Evolutionary conservation across 805 yeast genomes (phyloP).

Genomic region (Torulaspora maleeae): DNA sequence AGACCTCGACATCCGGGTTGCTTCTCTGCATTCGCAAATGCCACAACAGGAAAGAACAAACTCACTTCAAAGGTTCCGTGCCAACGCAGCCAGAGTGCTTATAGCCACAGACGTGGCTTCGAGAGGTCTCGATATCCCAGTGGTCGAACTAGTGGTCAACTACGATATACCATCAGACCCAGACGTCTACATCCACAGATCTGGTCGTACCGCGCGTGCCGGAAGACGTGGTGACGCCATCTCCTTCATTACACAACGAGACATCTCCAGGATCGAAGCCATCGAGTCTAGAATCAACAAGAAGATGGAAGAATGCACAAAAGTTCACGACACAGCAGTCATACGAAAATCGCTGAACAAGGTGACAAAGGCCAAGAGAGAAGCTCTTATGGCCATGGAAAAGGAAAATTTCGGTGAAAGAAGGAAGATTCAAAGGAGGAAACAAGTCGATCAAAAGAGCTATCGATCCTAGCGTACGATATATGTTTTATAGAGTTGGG

Average conservation of each 20-base stretch:
- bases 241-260: slow-evolving; percentile 79
- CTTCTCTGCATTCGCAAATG: slow-evolving; percentile 92
- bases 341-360: slow-evolving; percentile 65
- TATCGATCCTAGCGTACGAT: slow-evolving; percentile 8
- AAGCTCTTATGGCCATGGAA: slow-evolving; percentile 91
- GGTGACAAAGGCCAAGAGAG: slow-evolving; percentile 80
- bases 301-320: slow-evolving; percentile 72
- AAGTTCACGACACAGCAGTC: slow-evolving; percentile 69
- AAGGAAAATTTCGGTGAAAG: slow-evolving; percentile 81
- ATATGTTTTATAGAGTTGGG: background rate
- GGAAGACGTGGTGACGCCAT: slow-evolving; percentile 84
- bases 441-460: slow-evolving; percentile 29
- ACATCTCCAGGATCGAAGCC: slow-evolving; percentile 71
- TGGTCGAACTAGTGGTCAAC: slow-evolving; percentile 83
- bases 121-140: slow-evolving; percentile 94
- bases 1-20: slow-evolving; percentile 69
- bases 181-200: slow-evolving; percentile 93
- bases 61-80: slow-evolving; percentile 87
- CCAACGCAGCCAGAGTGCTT: slow-evolving; percentile 87
- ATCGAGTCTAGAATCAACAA: slow-evolving; percentile 80
- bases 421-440: slow-evolving; percentile 46
- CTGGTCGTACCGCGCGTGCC: slow-evolving; percentile 99
- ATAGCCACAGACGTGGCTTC: slow-evolving; percentile 97
- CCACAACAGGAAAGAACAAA: slow-evolving; percentile 88
- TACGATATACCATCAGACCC: slow-evolving; percentile 95